A percentile compares a stretch with the other conserved stretches of the same genome.
These are phyloP conservation scores for Graphilbum ipis-grandicollis DNA, from an alignment of 2,329 filamentous ascomycete species.

Conservation along the genomic window DNA sequence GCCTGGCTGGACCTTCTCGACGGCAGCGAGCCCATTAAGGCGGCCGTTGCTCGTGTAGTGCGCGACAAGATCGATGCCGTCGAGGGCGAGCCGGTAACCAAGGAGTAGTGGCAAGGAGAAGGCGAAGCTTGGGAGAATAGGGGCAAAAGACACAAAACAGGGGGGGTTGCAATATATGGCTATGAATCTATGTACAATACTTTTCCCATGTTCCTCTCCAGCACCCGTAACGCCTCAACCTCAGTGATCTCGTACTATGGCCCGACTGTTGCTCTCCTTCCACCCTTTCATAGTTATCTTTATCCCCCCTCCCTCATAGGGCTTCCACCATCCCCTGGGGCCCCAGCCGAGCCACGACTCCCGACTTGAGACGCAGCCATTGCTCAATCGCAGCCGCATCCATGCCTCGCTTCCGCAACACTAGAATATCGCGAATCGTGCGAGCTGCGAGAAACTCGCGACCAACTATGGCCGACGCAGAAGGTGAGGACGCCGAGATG, in stretches of 20 bases:
- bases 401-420: slow-evolving; percentile 23
- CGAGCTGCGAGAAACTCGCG: slow-evolving; percentile 29
- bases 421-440: slow-evolving; percentile 27
- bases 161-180: too few relatives aligned
- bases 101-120: too few relatives aligned
- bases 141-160: too few relatives aligned
- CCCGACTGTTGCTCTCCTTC: too few relatives aligned
- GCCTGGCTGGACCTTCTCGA: slow-evolving; percentile 38
- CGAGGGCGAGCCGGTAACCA: slow-evolving; percentile 27
- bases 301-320: slow-evolving; percentile 12
- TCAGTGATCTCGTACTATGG: too few relatives aligned
- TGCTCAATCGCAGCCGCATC: slow-evolving; percentile 25
- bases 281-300: too few relatives aligned
- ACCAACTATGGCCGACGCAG: slow-evolving; percentile 10
- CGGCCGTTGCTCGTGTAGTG: slow-evolving; percentile 30
- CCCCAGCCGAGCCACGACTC: slow-evolving; percentile 28
- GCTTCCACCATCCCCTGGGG: slow-evolving; percentile 21
- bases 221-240: not conserved
- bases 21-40: slow-evolving; percentile 29
- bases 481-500: too few relatives aligned
- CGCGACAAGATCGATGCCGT: slow-evolving; percentile 30
- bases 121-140: too few relatives aligned
- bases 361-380: slow-evolving; percentile 24
- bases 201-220: too few relatives aligned
- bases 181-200: too few relatives aligned